Conservation (phyloP, 179 eudicot species). For the Beta corolliflora region DNA sequence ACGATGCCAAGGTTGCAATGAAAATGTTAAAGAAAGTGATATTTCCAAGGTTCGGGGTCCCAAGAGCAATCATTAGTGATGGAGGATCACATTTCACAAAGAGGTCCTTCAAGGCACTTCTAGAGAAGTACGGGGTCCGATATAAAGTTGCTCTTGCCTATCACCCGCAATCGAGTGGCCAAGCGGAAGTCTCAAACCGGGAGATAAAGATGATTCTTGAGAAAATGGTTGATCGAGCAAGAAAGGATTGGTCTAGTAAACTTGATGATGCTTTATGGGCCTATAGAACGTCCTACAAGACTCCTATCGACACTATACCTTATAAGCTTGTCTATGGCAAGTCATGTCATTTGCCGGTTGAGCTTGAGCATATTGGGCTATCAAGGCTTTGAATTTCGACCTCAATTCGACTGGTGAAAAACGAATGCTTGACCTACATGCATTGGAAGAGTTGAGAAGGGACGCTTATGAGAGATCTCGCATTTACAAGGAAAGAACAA, state of each 20-base stretch:
- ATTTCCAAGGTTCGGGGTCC: neutral
- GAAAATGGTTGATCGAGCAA: neutral
- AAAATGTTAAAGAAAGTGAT: neutral
- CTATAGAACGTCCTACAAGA: neutral
- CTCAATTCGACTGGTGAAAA: too few relatives aligned
- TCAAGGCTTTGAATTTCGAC: too few relatives aligned
- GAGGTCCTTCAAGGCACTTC: neutral
- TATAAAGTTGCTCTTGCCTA: neutral
- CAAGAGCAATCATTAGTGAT: neutral
- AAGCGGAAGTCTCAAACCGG: neutral
- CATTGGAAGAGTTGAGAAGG: too few relatives aligned
- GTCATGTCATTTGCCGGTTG: conserved; percentile 2
- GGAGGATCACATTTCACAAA: conserved; percentile 11
- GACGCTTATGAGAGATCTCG: too few relatives aligned
- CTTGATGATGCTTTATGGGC: conserved; percentile 12
- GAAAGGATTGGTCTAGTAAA: conserved; percentile 6
- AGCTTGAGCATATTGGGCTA: neutral
- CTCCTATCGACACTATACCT: neutral
- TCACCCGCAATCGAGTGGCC: conserved; percentile 11
- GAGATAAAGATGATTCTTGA: neutral
- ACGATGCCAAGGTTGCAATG: neutral
- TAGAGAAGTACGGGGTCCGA: neutral
- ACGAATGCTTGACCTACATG: too few relatives aligned
- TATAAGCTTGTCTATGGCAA: neutral
- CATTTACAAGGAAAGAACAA: too few relatives aligned